Conservation (phyloP, 2,329 filamentous ascomycete species). For the Delphinella strobiligena region DNA sequence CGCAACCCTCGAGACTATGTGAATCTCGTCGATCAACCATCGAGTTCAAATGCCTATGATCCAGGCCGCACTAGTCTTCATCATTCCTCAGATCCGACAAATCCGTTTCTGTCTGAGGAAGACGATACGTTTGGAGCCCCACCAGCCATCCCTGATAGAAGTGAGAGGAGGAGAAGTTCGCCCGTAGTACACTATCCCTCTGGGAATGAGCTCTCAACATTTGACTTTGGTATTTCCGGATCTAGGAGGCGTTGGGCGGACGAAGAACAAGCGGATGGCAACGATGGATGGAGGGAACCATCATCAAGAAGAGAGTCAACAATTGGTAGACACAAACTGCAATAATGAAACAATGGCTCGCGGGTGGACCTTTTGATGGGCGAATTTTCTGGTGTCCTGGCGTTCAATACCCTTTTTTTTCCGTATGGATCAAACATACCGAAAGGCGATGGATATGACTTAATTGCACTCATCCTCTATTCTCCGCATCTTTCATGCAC, state of each 20-base stretch:
- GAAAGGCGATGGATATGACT: no score
- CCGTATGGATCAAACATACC: no score
- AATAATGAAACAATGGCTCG: not conserved
- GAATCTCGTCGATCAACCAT: not conserved
- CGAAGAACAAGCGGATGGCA: not conserved
- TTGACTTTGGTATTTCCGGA: conserved; percentile 10
- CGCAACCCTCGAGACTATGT: not conserved
- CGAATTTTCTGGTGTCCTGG: no score
- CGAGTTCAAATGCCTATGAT: not conserved
- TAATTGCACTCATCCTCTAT: no score
- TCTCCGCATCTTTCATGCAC: no score
- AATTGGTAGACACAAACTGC: not conserved
- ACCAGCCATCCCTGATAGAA: conserved; percentile 8
- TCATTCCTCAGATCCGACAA: conserved; percentile 4
- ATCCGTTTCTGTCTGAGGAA: conserved; percentile 7
- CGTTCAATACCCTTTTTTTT: no score
- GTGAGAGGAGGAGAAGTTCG: conserved; percentile 6
- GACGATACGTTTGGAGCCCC: conserved; percentile 6
- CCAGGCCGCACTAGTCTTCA: not conserved
- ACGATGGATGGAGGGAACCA: conserved; percentile 2
- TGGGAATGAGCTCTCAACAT: conserved; percentile 7
- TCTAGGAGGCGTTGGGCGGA: not conserved
- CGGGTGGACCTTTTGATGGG: not conserved
- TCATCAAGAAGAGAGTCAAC: not conserved
- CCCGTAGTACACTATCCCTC: conserved; percentile 8